Percentiles rank a stretch among this genome's conserved stretches.
Conservation (phyloP, 1,284 basidiomycete genomes). For the Mycosarcoma mackinlayi region DNA sequence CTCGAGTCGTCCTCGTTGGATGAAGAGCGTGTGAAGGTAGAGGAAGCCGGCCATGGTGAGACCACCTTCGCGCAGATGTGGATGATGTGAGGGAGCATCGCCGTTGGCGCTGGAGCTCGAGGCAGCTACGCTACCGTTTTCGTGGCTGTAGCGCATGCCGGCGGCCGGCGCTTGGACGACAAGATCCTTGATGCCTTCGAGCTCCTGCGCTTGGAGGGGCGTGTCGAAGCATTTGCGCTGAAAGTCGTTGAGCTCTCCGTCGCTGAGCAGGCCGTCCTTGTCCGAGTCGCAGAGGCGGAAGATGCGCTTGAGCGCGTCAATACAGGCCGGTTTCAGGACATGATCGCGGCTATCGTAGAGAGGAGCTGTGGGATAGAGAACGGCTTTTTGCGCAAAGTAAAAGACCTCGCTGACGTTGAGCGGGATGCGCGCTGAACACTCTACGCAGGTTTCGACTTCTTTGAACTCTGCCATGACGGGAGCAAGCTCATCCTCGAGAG, state of each 20-base stretch:
- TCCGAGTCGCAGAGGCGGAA: slow-evolving; percentile 95
- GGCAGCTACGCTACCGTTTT: slow-evolving; percentile 43
- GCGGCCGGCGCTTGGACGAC: slow-evolving; percentile 53
- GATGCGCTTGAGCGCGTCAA: slow-evolving; percentile 88
- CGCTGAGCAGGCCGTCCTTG: slow-evolving; percentile 91
- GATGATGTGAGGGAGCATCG: slow-evolving; percentile 41
- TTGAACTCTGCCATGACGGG: slow-evolving; percentile 68
- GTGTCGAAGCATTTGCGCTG: slow-evolving; percentile 96
- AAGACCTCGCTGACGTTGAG: slow-evolving; percentile 97
- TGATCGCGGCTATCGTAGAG: slow-evolving; percentile 96
- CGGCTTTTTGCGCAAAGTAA: slow-evolving; percentile 98
- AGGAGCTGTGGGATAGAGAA: slow-evolving; percentile 94
- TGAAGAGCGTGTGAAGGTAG: slow-evolving; percentile 95
- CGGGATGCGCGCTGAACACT: slow-evolving; percentile 83
- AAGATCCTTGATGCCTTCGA: slow-evolving; percentile 74
- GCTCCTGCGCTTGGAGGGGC: slow-evolving; percentile 88
- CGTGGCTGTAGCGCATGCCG: slow-evolving; percentile 46
- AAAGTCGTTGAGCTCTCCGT: slow-evolving; percentile 93
- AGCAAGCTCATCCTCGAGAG: slow-evolving; percentile 78
- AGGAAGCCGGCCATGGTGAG: slow-evolving; percentile 93
- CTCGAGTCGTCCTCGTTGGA: slow-evolving; percentile 93
- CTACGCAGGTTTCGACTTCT: slow-evolving; percentile 92
- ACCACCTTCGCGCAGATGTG: slow-evolving; percentile 71
- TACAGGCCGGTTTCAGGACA: slow-evolving; percentile 83
- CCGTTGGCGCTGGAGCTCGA: slow-evolving; percentile 45